Percentiles rank a stretch among this genome's conserved stretches.
phyloP scores from a whole-genome alignment of 768 basidiomycete species.

The Calocybe cyanea region DNA sequence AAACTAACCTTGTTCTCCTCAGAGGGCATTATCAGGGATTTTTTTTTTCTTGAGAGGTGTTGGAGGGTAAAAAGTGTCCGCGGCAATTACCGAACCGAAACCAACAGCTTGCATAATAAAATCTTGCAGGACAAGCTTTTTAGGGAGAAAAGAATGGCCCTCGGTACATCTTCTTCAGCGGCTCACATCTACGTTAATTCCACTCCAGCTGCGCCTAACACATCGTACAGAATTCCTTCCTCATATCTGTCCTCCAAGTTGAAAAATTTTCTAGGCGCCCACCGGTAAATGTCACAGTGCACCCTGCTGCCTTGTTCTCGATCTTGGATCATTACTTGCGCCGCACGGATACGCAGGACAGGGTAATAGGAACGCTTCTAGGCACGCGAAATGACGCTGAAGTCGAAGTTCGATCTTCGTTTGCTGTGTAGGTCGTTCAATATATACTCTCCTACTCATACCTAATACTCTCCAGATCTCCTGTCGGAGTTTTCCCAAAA shows the following conservation, averaged over 20 bases:
- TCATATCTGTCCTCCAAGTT: background rate
- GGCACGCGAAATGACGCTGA: conserved; percentile 69
- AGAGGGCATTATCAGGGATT: conserved; percentile 60
- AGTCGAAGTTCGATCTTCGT: conserved; percentile 72
- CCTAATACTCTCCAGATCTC: conserved; percentile 87
- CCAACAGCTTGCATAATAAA: conserved; percentile 30
- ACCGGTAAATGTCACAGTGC: conserved; percentile 74
- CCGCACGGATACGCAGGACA: conserved; percentile 71
- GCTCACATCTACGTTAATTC: conserved; percentile 41
- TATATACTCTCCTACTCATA: conserved; percentile 74
- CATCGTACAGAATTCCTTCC: conserved; percentile 30
- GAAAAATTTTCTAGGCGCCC: conserved; percentile 47
- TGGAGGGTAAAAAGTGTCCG: conserved; percentile 18
- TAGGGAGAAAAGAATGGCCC: conserved; percentile 36
- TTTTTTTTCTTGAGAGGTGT: conserved; percentile 13
- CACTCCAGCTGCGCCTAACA: conserved; percentile 27
- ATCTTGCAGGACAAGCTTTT: background rate
- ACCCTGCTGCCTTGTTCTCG: conserved; percentile 90
- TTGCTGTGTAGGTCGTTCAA: conserved; percentile 63
- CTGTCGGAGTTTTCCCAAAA: conserved; percentile 84
- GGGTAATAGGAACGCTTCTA: conserved; percentile 94
- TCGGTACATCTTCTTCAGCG: conserved; percentile 47
- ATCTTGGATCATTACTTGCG: conserved; percentile 97
- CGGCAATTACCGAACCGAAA: conserved; percentile 37
- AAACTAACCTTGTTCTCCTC: conserved; percentile 80